phyloP scores from a whole-genome alignment of 805 yeast species.

The Ogataea pignaliae region DNA sequence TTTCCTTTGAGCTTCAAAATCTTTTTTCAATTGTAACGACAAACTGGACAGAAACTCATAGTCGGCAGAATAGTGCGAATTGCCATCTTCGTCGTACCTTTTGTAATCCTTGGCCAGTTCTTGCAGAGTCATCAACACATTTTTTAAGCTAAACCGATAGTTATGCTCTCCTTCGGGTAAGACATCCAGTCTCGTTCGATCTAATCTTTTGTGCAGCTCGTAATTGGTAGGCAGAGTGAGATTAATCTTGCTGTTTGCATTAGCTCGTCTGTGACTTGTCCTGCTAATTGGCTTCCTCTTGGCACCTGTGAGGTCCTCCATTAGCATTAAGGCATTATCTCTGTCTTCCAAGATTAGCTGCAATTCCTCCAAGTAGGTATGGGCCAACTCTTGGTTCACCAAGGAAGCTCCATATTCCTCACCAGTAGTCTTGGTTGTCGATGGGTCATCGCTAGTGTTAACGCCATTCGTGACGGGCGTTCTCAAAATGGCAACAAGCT shows the following conservation, averaged over 20 bases:
- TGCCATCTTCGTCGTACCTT: constrained; percentile 19
- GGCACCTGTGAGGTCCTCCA: constrained; percentile 15
- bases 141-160: constrained; percentile 24
- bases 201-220: constrained; percentile 27
- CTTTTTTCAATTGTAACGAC: constrained; percentile 19
- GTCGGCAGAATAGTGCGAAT: constrained; percentile 10
- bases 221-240: constrained; percentile 21
- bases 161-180: constrained; percentile 31
- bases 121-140: constrained; percentile 19
- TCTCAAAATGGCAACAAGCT: constrained; percentile 38
- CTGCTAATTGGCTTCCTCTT: constrained; percentile 1
- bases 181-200: constrained; percentile 27
- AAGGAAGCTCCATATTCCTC: constrained; percentile 76
- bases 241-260: constrained; percentile 9
- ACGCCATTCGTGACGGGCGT: constrained; percentile 36
- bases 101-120: constrained; percentile 24
- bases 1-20: constrained; percentile 41
- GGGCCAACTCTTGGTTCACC: constrained; percentile 68
- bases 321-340: constrained; percentile 30
- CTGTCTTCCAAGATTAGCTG: constrained; percentile 45
- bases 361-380: constrained; percentile 51
- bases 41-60: constrained; percentile 13
- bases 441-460: constrained; percentile 6
- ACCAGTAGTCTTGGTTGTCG: constrained; percentile 40
- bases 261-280: constrained; percentile 1